Evolutionary conservation across 2,329 filamentous ascomycete genomes (phyloP), one percentile per base, ranked within the genome.

Genomic region (Trichophyton mentagrophytes): DNA sequence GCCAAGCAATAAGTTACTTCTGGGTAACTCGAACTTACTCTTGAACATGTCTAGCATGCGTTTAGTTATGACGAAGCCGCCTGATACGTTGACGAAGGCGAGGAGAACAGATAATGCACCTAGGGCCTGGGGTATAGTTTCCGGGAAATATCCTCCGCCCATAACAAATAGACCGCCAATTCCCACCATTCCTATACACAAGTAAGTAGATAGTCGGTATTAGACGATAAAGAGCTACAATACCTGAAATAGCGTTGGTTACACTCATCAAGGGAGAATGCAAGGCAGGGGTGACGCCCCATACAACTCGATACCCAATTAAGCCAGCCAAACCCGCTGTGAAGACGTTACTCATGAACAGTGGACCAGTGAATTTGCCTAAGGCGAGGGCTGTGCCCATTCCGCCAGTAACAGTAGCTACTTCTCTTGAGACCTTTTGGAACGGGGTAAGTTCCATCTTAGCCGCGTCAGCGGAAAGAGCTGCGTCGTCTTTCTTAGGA

Each of bases 1-100:
- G 11, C 11, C 9, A 15, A 15, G 40, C 38, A 11, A 13, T 15
- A 17, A 17, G 17, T 17, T 17, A 27, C 5, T 17, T 22, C 17
- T 15, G 13, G 25, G 11, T n/a, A 30, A 30, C 27, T 30, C 33
- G 22, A 40, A 36, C 80, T 67, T 69, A 79, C 88, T 82, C 70
- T 87, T 88, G 71, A 92, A 92, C 88, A 92, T 92, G 71, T 95
- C 90, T 49, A 96, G 78, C 90, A 96, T 96, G 64, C 90, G 82
- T 75, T 95, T 95, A 2, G 90, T 95, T 62, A 96, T 89, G 49
- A 95, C 87, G 63, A 96, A 96, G 0, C 90, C 90, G 61, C 90
- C 90, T 0, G 88, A 86, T 2, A 96, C 85, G 65, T 95, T 95
- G 64, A 95, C 88, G 69, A 93, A 95, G 0, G 90, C 90, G 20